Base-by-base conservation (phyloP, 805 yeast genomes). In the Candida methanosorbosa region DNA sequence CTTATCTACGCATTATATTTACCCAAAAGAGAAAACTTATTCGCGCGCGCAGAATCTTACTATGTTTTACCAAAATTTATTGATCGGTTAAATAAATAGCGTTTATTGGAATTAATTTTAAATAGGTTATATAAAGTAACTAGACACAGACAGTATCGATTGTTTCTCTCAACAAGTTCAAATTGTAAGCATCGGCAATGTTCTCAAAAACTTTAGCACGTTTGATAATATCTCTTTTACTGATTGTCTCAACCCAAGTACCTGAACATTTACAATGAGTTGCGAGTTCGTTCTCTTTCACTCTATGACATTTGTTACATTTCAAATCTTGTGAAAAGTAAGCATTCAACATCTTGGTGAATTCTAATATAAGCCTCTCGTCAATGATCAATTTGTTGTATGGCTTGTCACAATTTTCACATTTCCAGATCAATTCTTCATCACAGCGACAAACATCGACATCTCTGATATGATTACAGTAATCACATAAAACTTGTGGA, bases 181-280 rank as follows among this genome's bases (percentile, higher is more conserved):
- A 61, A 26, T 75, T 79, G 50, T 72, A 83, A 35, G 56, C 68
- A 12, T 60, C 59, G 1, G 90, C 74, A 12, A 86, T 77, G 38
- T 72, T 76, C 17, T 60, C 60, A 52, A 70, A 84, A 0, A 75
- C 66, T 6, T 50, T 54, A 3, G 78, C 47, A 34, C 65, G 64
- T 33, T 60, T 59, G 14, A 63, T 56, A 7, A 86, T 49, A 0
- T 65, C 70, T 5, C 50, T 57, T 32, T 62, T 60, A 5, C 64
- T 50, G 16, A 77, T 53, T 0, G 83, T 75, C 32, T 74, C 78
- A 4, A 56, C 63, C 95, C 95, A 87, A 13, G 59, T 53, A 8
- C 99, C 99, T 0, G 98, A 90, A 54, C 98, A 92, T 16, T 72
- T 59, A 57, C 98, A 94, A 53, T 76, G 76, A 21, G 65, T 65